Conservation (phyloP, 1,284 basidiomycete genomes). For the Amylostereum areolatum region DNA sequence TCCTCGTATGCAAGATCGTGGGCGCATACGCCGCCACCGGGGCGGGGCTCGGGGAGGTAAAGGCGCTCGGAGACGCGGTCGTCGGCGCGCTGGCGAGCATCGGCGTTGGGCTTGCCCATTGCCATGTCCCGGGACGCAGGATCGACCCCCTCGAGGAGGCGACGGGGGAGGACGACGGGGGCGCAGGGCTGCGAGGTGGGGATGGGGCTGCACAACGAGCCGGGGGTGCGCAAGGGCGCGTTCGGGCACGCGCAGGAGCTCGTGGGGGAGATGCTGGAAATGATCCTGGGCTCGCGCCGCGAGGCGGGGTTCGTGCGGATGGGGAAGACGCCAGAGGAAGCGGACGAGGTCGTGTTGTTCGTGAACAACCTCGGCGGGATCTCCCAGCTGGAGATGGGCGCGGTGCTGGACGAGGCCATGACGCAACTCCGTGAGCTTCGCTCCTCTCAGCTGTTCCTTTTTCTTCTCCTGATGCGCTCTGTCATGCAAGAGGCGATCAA, state of each 20-base stretch:
- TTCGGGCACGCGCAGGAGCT: conserved; percentile 24
- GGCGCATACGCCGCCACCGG: conserved; percentile 49
- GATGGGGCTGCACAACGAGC: conserved; percentile 53
- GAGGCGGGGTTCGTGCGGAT: conserved; percentile 13
- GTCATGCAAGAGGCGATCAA: conserved; percentile 1
- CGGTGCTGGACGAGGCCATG: conserved; percentile 36
- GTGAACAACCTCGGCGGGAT: conserved; percentile 55
- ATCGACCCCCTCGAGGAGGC: conserved; percentile 20
- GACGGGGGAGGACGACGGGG: conserved; percentile 17
- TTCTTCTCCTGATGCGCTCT: not conserved
- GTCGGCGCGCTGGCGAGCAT: conserved; percentile 42
- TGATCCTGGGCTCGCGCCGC: conserved; percentile 17
- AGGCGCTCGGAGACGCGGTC: conserved; percentile 40
- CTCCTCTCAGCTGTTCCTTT: not conserved
- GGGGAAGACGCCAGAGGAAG: conserved; percentile 6
- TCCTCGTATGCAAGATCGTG: conserved; percentile 66
- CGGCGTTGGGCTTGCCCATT: conserved; percentile 49
- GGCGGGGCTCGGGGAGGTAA: conserved; percentile 37
- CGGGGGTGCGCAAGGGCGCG: conserved; percentile 37
- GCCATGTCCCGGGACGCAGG: conserved; percentile 46
- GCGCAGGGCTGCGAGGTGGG: conserved; percentile 49
- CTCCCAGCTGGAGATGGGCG: conserved; percentile 47
- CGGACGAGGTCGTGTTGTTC: conserved; percentile 35
- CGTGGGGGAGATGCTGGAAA: conserved; percentile 33
- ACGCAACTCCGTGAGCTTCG: conserved; percentile 31